A percentile compares a stretch with the other conserved stretches of the same genome.
Evolutionary conservation across 768 basidiomycete species (phyloP).

Genomic region (Kwoniella bestiolae): DNA sequence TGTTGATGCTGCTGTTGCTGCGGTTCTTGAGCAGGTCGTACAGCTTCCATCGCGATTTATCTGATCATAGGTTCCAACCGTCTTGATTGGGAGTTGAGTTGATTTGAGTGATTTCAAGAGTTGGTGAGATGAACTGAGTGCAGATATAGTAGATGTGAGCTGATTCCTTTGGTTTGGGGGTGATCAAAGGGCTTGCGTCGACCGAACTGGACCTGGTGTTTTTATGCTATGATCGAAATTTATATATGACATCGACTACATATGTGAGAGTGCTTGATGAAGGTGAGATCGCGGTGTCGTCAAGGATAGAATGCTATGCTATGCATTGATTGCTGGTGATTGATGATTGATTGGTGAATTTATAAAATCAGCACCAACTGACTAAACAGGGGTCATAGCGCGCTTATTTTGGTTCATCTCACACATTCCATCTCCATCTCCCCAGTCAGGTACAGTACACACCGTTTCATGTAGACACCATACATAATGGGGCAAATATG

Average conservation of each 20-base stretch:
- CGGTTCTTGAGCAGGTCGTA: constrained; percentile 15
- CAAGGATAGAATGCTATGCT: neutral
- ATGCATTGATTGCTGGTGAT: neutral
- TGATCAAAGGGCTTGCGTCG: neutral
- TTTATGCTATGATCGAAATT: neutral
- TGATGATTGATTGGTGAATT: neutral
- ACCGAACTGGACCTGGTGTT: too few species aligned
- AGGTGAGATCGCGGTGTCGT: neutral
- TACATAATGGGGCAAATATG: neutral
- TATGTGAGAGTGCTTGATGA: neutral
- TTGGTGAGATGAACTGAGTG: too few species aligned
- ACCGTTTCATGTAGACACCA: neutral
- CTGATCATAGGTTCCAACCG: neutral
- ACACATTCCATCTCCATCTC: neutral
- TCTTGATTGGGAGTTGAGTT: too few species aligned
- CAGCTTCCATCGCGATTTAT: constrained; percentile 23
- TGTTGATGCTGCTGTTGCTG: neutral
- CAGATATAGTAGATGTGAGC: too few species aligned
- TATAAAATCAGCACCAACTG: neutral
- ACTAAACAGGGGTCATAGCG: neutral
- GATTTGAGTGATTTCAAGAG: too few species aligned
- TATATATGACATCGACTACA: neutral
- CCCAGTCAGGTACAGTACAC: neutral
- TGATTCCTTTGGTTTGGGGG: too few species aligned
- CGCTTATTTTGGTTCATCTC: too few species aligned